Base-by-base conservation (phyloP, 345 rosid species). In the Brassica cretica region DNA sequence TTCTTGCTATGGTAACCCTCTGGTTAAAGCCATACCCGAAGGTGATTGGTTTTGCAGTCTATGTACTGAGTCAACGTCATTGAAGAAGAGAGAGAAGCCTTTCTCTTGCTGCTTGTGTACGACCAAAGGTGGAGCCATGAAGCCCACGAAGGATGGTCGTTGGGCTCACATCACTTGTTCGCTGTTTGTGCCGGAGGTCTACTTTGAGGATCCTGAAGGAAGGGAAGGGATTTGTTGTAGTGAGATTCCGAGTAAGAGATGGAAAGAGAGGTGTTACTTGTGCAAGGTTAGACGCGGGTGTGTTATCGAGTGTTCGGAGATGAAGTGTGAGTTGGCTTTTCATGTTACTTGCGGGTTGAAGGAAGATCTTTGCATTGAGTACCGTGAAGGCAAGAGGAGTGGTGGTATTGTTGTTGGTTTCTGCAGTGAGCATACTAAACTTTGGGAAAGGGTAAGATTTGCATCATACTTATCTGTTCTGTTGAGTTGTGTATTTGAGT, bases 91-190 rank as follows among this genome's bases (percentile, higher is more conserved):
- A 5, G 78, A 68, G 0, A 66, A 30, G 5, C 1, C 74, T 8
- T 70, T 78, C 3, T 80, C 90, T 53, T 91, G 98, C 77, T 87
- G 97, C 63, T 70, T 93, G 55, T 91, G 96, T 80, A 87, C 91
- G 1, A 63, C 65, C 19, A 82, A 76, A 24, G 88, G 82, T 4
- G 96, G 97, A 0, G 94, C 94, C 6, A 29, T 91, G 88, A 91
- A 91, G 29, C 85, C 84, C 5, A 90, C 98, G 0, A 64, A 49
- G 0, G 84, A 88, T 61, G 92, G 90, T 8, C 39, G 75, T 12
- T 94, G 98, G 98, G 97, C 96, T 3, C 98, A 94, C 25, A 73
- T 92, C 1, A 89, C 91, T 4, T 94, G 98, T 21, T 88, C 98
- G 0, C 75, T 93, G 72, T 84, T 88, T 29, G 92, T 95, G 8